A percentile compares a stretch with the other conserved stretches of the same genome.
Evolutionary conservation across 2,329 filamentous ascomycete species (phyloP).

Genomic region (Sporothrix globosa): DNA sequence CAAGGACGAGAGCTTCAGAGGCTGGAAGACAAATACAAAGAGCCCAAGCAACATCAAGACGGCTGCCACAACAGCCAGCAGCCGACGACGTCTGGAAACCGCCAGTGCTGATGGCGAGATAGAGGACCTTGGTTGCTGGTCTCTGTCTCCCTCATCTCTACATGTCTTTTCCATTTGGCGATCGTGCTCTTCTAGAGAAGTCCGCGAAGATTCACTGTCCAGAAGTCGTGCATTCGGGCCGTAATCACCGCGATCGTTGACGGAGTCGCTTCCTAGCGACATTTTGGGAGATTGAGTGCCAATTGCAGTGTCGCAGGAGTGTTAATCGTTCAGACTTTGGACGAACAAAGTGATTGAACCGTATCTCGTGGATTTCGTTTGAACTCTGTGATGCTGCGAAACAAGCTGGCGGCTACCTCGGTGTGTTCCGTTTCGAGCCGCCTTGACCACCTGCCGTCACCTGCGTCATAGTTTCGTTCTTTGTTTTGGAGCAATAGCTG

Average conservation of each 20-base stretch:
- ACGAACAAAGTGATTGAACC: neutral
- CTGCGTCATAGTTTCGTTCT: neutral
- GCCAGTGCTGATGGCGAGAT: no score
- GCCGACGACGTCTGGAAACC: neutral
- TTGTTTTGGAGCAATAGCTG: neutral
- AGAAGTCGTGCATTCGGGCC: neutral
- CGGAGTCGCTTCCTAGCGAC: neutral
- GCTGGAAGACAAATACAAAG: neutral
- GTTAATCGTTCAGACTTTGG: no score
- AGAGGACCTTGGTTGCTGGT: neutral
- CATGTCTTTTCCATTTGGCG: neutral
- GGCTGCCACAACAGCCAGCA: neutral
- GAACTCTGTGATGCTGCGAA: neutral
- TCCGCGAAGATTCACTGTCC: neutral
- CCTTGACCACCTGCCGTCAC: neutral
- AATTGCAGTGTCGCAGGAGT: neutral
- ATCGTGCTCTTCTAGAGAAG: neutral
- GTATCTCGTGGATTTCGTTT: neutral
- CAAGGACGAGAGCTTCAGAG: neutral
- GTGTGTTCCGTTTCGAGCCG: neutral
- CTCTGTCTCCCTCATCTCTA: neutral
- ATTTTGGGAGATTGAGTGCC: neutral
- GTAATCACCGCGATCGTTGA: neutral
- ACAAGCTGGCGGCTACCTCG: neutral
- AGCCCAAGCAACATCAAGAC: neutral